These are phyloP conservation scores for Claviceps monticola DNA, from an alignment of 2,329 filamentous ascomycete species.

Conservation along the genomic window DNA sequence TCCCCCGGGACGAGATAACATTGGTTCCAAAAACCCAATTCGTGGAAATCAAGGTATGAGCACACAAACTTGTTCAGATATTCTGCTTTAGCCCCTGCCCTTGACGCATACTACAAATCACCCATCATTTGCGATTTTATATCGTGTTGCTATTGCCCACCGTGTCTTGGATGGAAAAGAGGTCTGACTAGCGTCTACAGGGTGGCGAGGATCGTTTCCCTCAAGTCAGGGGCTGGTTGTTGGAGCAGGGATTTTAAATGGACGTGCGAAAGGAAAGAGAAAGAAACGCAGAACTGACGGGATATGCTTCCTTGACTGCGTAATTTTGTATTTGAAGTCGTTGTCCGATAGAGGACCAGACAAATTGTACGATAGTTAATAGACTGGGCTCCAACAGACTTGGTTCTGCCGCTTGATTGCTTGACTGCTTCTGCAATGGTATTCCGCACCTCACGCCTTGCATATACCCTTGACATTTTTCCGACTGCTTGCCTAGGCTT, in stretches of 20 bases:
- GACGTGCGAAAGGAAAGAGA: neutral
- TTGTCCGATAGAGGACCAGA: neutral
- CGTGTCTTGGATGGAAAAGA: neutral
- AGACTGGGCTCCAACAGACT: too few species aligned
- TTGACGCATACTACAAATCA: too few species aligned
- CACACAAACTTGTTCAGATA: neutral
- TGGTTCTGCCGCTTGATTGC: too few species aligned
- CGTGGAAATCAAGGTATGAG: constrained; percentile 56
- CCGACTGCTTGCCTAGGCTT: too few species aligned
- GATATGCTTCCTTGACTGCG: too few species aligned
- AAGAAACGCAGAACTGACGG: neutral
- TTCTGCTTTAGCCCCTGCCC: too few species aligned
- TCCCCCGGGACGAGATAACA: constrained; percentile 40
- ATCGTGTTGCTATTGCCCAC: neutral
- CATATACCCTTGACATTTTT: too few species aligned
- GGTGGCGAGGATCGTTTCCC: constrained; percentile 8
- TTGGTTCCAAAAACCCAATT: constrained; percentile 53
- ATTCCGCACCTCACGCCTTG: too few species aligned
- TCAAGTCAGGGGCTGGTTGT: constrained; percentile 13
- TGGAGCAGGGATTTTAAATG: constrained; percentile 21
- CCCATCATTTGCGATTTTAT: too few species aligned
- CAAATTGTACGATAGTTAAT: constrained; percentile 7
- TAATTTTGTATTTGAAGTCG: too few species aligned
- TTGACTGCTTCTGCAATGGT: too few species aligned
- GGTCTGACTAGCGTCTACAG: constrained; percentile 11